Evolutionary conservation across 305 asterid genomes (phyloP).

Genomic region (Solanum hybrid): DNA sequence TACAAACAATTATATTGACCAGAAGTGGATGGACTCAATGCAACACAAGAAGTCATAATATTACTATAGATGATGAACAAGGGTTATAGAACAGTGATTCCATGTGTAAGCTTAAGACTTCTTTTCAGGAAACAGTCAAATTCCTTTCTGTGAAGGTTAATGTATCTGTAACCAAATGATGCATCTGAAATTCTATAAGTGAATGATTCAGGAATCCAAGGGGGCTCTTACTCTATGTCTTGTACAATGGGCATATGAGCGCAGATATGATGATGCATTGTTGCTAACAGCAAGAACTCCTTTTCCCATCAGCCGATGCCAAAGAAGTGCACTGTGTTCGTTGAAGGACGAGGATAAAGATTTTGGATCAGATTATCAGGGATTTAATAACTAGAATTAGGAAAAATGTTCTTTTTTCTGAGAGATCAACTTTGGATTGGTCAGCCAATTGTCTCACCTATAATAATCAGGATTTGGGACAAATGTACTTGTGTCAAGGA

Average conservation of each 20-base stretch:
- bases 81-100: background rate
- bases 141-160: background rate
- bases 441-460: slow-evolving; percentile 33
- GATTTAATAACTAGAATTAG: background rate
- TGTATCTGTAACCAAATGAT: background rate
- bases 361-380: background rate
- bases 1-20: background rate
- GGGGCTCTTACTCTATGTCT: slow-evolving; percentile 58
- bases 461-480: slow-evolving; percentile 88
- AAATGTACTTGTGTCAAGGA: slow-evolving; percentile 54
- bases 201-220: background rate
- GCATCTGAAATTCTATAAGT: slow-evolving; percentile 1
- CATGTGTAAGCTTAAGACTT: background rate
- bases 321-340: slow-evolving; percentile 59
- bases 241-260: slow-evolving; percentile 78
- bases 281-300: slow-evolving; percentile 55
- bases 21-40: background rate
- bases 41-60: background rate
- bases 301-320: slow-evolving; percentile 89
- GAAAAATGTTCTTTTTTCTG: background rate
- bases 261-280: slow-evolving; percentile 37
- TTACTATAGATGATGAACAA: background rate
- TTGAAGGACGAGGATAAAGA: background rate
- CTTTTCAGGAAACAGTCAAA: background rate
- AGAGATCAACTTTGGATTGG: background rate